Evolutionary conservation across 345 rosid genomes (phyloP), one percentile per base, ranked within the genome.

Genomic region (Gossypium australe): DNA sequence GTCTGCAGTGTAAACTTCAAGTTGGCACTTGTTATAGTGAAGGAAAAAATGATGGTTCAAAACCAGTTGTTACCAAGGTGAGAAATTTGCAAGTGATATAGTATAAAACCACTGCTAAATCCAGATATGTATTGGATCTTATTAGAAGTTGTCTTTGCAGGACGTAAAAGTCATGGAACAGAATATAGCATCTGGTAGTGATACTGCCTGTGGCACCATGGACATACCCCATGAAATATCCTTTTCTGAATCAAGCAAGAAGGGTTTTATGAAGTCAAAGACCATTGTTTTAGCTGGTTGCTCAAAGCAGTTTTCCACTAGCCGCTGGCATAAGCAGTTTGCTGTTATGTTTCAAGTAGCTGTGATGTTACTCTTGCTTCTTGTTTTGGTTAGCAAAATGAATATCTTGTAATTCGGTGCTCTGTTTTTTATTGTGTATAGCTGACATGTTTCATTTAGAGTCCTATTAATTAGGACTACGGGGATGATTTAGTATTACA

Each of bases 41-140:
- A 22, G 45, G 72, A 11, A 52, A 55, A 70, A 73, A 83, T 69
- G 70, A 75, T 53, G 83, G 71, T 60, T 76, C 61, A 73, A 82
- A 80, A 43, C 63, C 74, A 18, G 63, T 52, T 55, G 76, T 67
- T 63, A 44, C 79, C 43, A 81, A 83, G 93, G 95, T 90, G 80
- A 88, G 88, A 78, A 78, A 61, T 29, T 43, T 70, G 57, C 27
- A 16, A 55, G 16, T 63, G 72, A 60, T 41, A 79, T 69, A 9
- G 49, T 57, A 16, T 75, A 72, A 66, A 77, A 66, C 13, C 45
- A 47, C 43, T 41, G 29, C 56, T 22, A 61, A 59, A 18, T 70
- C 68, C 58, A 44, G 24, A 47, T 49, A 13, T 75, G 34, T 76
- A 72, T 80, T 72, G 53, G 74, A 73, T 59, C 47, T 76, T 43